These are phyloP conservation scores for Globisporangium nodosum DNA, from an alignment of 352 stramenopile genomes.

Conservation along the genomic window DNA sequence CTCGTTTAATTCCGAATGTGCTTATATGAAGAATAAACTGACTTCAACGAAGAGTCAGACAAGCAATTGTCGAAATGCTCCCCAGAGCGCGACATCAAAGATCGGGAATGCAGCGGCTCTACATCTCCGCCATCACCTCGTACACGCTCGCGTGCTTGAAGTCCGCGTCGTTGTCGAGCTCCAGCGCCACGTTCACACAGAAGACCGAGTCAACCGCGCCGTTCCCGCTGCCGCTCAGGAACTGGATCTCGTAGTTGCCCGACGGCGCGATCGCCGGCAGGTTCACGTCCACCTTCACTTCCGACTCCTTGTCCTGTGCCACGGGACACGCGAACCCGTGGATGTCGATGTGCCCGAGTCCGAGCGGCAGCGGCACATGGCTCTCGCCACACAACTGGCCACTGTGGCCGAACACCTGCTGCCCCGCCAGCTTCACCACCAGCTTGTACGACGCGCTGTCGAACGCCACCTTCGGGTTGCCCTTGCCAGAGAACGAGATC, in stretches of 20 bases:
- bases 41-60: background rate
- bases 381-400: slow-evolving; percentile 74
- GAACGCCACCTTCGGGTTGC: slow-evolving; percentile 65
- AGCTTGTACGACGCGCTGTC: slow-evolving; percentile 61
- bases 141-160: slow-evolving; percentile 51
- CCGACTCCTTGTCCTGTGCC: slow-evolving; percentile 51
- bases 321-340: slow-evolving; percentile 76
- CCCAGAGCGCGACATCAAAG: no score
- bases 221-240: slow-evolving; percentile 47
- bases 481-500: slow-evolving; percentile 64
- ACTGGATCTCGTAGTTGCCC: slow-evolving; percentile 79
- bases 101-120: slow-evolving; percentile 10
- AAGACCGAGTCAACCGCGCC: slow-evolving; percentile 42
- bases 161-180: slow-evolving; percentile 36
- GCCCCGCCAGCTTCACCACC: slow-evolving; percentile 62
- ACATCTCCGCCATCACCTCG: slow-evolving; percentile 65
- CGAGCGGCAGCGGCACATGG: slow-evolving; percentile 71
- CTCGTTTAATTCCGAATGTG: background rate
- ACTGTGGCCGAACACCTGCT: slow-evolving; percentile 65
- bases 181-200: slow-evolving; percentile 75
- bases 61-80: background rate
- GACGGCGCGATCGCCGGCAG: slow-evolving; percentile 69
- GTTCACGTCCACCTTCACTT: slow-evolving; percentile 79
- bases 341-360: slow-evolving; percentile 82
- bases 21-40: background rate